Conservation (phyloP, 2,329 filamentous ascomycete genomes). For the Boeremia lycopersici region DNA sequence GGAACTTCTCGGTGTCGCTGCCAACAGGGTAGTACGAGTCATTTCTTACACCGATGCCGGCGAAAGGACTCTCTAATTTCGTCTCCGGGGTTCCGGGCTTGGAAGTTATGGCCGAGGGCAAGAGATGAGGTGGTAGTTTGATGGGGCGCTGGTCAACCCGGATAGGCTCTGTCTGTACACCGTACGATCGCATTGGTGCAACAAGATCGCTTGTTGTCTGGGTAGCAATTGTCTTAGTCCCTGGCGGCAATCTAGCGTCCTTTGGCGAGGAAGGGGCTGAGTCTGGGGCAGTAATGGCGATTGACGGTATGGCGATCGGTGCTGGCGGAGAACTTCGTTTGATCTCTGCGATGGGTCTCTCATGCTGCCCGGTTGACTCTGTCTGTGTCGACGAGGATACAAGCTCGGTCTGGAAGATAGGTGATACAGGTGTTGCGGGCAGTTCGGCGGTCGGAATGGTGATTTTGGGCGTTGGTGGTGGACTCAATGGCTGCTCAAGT, state of each 20-base stretch:
- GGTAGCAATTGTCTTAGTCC: slow-evolving; percentile 79
- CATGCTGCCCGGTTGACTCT: slow-evolving; percentile 38
- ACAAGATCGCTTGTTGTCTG: slow-evolving; percentile 69
- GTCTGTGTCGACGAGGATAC: slow-evolving; percentile 69
- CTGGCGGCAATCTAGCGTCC: slow-evolving; percentile 77
- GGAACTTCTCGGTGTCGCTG: slow-evolving; percentile 19
- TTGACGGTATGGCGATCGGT: slow-evolving; percentile 72
- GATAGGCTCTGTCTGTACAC: slow-evolving; percentile 90
- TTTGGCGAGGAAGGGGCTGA: slow-evolving; percentile 79
- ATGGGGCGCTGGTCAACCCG: slow-evolving; percentile 78
- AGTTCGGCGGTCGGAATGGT: slow-evolving; percentile 33
- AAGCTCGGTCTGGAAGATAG: slow-evolving; percentile 51
- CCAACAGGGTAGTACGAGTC: slow-evolving; percentile 22
- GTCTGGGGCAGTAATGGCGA: slow-evolving; percentile 86
- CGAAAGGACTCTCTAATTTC: slow-evolving; percentile 14
- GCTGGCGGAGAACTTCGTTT: slow-evolving; percentile 43
- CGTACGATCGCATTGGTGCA: slow-evolving; percentile 58
- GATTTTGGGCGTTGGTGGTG: slow-evolving; percentile 67
- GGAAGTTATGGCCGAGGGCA: slow-evolving; percentile 75
- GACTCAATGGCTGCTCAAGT: slow-evolving; percentile 65
- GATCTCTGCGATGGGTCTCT: slow-evolving; percentile 26
- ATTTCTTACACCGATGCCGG: slow-evolving; percentile 17
- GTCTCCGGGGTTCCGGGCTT: slow-evolving; percentile 52
- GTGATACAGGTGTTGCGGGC: slow-evolving; percentile 48
- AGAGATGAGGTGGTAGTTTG: slow-evolving; percentile 76